A percentile compares a stretch with the other conserved stretches of the same genome.
phyloP scores from a whole-genome alignment of 176 grass and related monocot species.

The Cocos nucifera region DNA sequence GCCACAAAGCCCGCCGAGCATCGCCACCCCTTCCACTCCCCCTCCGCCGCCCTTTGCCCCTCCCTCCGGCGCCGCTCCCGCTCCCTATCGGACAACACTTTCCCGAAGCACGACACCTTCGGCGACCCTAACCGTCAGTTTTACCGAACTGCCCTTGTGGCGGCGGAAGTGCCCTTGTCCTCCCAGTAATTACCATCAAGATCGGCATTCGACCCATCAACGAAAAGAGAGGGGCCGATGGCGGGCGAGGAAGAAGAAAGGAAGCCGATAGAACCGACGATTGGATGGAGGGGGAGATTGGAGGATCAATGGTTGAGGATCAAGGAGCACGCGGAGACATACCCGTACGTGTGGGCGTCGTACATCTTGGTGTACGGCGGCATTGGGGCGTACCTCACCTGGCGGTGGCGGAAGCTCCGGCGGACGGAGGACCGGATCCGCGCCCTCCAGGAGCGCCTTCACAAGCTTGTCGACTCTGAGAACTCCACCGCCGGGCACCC shows the following conservation, averaged over 20 bases:
- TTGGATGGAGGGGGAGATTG: constrained; percentile 29
- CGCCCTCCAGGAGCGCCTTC: constrained; percentile 54
- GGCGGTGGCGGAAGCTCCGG: constrained; percentile 80
- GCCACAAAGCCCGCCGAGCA: not conserved
- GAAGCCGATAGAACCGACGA: constrained; percentile 9
- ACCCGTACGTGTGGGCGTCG: constrained; percentile 90
- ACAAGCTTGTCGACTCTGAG: constrained; percentile 52
- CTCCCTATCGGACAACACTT: constrained; percentile 80
- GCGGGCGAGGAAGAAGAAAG: not conserved
- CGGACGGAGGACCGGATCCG: constrained; percentile 81
- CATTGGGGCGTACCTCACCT: constrained; percentile 56
- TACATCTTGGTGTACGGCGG: constrained; percentile 95
- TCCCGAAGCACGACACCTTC: constrained; percentile 96
- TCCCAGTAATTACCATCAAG: too few species aligned
- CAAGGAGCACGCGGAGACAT: constrained; percentile 94
- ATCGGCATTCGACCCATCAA: too few species aligned
- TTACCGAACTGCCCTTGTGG: too few species aligned
- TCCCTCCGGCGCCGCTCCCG: constrained; percentile 15
- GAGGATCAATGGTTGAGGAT: constrained; percentile 55
- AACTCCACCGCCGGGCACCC: not conserved
- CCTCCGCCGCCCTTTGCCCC: not conserved
- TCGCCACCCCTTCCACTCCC: not conserved
- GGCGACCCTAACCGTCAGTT: constrained; percentile 23
- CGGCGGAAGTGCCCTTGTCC: too few species aligned
- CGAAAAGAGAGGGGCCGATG: not conserved